Percentiles rank a stretch among this genome's conserved stretches.
phyloP scores from a whole-genome alignment of 352 stramenopile genomes.

The Pythium monospermum region DNA sequence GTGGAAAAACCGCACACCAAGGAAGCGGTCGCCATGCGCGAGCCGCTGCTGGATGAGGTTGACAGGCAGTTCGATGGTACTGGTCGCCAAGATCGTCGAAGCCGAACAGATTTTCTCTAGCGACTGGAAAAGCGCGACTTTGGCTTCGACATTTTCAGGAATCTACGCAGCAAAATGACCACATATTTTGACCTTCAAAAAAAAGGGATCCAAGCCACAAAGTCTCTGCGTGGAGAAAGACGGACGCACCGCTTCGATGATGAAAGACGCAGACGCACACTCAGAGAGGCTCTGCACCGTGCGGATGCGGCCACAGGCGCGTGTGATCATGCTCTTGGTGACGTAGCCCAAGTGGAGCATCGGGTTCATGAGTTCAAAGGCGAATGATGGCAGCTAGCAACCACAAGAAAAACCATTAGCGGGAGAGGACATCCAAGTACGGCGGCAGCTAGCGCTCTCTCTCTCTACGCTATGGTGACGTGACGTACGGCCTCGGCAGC shows the following conservation, averaged over 20 bases:
- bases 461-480: too few species aligned
- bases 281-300: constrained; percentile 39
- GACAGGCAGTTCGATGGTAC: constrained; percentile 51
- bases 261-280: constrained; percentile 39
- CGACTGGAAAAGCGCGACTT: constrained; percentile 53
- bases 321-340: constrained; percentile 68
- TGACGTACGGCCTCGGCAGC: constrained; percentile 26
- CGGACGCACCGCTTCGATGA: constrained; percentile 54
- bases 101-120: constrained; percentile 50
- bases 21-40: constrained; percentile 39
- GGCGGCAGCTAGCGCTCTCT: too few species aligned
- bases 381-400: constrained; percentile 43
- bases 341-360: constrained; percentile 72
- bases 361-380: constrained; percentile 62
- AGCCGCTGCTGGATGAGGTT: constrained; percentile 54
- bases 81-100: constrained; percentile 56
- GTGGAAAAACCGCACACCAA: constrained; percentile 73
- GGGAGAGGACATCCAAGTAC: not conserved
- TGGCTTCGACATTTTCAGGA: constrained; percentile 51
- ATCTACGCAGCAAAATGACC: constrained; percentile 36
- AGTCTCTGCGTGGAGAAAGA: not conserved
- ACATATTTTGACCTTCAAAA: too few species aligned
- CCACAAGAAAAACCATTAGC: not conserved
- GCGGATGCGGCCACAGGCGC: constrained; percentile 44
- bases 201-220: not conserved